These are phyloP conservation scores for Hypoxylon fuscum DNA, from an alignment of 495 filamentous ascomycete species.

Conservation along the genomic window DNA sequence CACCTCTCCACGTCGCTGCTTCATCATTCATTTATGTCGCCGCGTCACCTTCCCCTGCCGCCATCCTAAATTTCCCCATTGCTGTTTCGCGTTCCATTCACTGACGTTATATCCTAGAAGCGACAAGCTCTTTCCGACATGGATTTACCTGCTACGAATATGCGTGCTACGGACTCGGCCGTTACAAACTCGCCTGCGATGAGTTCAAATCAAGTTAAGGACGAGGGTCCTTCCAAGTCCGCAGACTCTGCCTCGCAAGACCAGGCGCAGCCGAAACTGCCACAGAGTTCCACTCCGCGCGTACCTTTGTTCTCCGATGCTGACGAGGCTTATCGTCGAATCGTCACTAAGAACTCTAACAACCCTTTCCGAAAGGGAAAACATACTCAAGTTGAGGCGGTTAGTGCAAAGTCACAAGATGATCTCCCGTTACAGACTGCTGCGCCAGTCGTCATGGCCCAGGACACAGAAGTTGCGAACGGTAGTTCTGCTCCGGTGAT, in stretches of 20 bases:
- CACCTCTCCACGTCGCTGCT: too few relatives aligned
- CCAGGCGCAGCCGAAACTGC: not conserved
- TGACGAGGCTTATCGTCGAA: slow-evolving; percentile 32
- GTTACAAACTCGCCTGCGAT: not conserved
- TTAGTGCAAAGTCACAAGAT: too few relatives aligned
- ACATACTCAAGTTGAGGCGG: too few relatives aligned
- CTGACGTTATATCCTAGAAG: not conserved
- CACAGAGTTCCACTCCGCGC: slow-evolving; percentile 9
- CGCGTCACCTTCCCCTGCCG: not conserved
- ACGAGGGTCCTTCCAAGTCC: not conserved
- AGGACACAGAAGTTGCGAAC: too few relatives aligned
- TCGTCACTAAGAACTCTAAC: slow-evolving; percentile 22
- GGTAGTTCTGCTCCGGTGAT: too few relatives aligned
- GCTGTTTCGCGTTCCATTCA: not conserved
- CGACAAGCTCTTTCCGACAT: too few relatives aligned
- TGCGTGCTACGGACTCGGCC: not conserved
- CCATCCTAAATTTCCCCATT: not conserved
- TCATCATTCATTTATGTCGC: too few relatives aligned
- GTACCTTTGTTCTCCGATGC: slow-evolving; percentile 24
- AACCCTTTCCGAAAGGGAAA: too few relatives aligned
- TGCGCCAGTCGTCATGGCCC: not conserved
- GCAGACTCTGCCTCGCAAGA: not conserved
- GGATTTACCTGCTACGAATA: not conserved
- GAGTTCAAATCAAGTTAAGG: slow-evolving; percentile 6
- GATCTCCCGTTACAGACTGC: not conserved